Conservation (phyloP, 2,329 filamentous ascomycete species). For the Talaromyces atroroseus region DNA sequence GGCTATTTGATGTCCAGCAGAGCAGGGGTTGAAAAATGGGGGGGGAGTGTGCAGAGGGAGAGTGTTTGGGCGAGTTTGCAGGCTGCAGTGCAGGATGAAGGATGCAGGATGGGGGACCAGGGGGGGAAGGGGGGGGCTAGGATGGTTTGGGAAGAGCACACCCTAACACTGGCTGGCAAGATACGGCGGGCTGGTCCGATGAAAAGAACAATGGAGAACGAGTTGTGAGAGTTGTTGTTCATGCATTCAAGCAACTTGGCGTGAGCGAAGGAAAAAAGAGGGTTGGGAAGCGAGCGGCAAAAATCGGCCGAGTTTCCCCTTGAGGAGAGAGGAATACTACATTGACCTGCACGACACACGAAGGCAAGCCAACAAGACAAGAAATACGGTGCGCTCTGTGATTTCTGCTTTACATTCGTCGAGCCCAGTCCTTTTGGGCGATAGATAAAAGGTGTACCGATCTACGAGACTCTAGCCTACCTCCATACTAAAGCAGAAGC, state of each 20-base stretch:
- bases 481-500: too few species aligned
- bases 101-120: neutral
- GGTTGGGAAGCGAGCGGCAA: constrained; percentile 6
- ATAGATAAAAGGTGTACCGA: neutral
- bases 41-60: neutral
- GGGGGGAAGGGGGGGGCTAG: neutral
- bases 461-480: too few species aligned
- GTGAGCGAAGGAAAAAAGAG: constrained; percentile 2
- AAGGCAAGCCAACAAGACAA: neutral
- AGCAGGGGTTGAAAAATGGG: neutral
- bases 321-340: too few species aligned
- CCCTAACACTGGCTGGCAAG: neutral
- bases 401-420: too few species aligned
- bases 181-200: neutral
- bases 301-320: constrained; percentile 8
- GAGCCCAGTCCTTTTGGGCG: neutral
- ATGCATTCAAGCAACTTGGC: neutral
- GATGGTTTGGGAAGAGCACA: neutral
- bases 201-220: neutral
- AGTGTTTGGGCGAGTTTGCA: neutral
- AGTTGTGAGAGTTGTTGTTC: neutral
- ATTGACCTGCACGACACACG: too few species aligned
- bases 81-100: neutral
- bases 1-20: too few species aligned
- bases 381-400: too few species aligned